These are phyloP conservation scores for Kodamaea jinghongensis DNA, from an alignment of 805 yeast genomes.

Conservation along the genomic window DNA sequence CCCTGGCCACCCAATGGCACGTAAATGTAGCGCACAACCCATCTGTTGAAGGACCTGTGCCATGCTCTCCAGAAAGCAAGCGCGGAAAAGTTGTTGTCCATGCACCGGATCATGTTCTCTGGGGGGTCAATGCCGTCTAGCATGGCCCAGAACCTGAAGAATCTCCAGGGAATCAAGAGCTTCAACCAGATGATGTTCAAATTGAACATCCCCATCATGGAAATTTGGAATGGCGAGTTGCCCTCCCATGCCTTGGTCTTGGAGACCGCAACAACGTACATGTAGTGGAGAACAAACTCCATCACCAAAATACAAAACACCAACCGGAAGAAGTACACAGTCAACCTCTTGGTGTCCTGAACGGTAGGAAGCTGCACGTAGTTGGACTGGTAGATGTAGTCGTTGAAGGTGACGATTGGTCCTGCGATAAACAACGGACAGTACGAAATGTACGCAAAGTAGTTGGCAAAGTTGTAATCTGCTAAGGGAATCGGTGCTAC, in stretches of 20 bases:
- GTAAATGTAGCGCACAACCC: conserved; percentile 87
- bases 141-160: conserved; percentile 89
- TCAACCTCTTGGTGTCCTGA: conserved; percentile 44
- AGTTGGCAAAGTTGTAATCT: conserved; percentile 64
- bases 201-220: conserved; percentile 92
- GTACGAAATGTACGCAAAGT: conserved; percentile 73
- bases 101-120: conserved; percentile 95
- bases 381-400: conserved; percentile 71
- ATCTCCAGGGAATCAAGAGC: conserved; percentile 91
- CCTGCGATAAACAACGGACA: conserved; percentile 94
- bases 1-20: conserved; percentile 87
- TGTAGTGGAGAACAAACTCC: conserved; percentile 86
- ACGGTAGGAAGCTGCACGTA: conserved; percentile 58
- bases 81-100: conserved; percentile 91
- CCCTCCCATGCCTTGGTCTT: conserved; percentile 87
- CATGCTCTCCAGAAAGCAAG: conserved; percentile 98
- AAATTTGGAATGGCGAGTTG: conserved; percentile 86
- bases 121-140: conserved; percentile 95
- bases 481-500: conserved; percentile 57
- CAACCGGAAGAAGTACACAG: conserved; percentile 66
- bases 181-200: conserved; percentile 92
- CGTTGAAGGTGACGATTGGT: conserved; percentile 91
- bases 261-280: conserved; percentile 91
- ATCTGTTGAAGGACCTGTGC: conserved; percentile 92
- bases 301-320: conserved; percentile 72